Evolutionary conservation across 129 eudicot species (phyloP), one percentile per base, ranked within the genome.

Genomic region (Flaveria linearis): DNA sequence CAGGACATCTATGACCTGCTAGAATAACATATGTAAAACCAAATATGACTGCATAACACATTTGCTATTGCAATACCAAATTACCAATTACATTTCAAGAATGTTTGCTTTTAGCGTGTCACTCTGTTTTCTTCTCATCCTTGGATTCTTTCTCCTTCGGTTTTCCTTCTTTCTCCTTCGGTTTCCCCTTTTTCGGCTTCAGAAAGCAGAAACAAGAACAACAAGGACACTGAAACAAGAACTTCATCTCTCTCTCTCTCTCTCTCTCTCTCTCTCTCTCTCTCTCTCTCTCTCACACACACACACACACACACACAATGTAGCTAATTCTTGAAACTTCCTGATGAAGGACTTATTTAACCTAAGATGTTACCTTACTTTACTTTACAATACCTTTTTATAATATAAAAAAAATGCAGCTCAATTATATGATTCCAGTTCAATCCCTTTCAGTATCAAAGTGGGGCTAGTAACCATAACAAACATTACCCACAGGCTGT

Each of bases 191-290:
- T 82, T 89, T 78, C 36, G 90, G 92, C 89, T 92, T 92, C 92
- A 92, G 61, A 74, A 92, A 92, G 90, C 96, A 92, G 80, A 92
- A 92, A 80, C 98, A 92, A 47, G 98, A 90, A 62, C 98, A 92
- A 74, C 98, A 90, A 7, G 98, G 98, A 66, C 94, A 90, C 79
- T 92, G 98, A 69, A 92, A 88, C 85, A 92, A 90, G 90, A 92
- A 92, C 92, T 92, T 90, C 98, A 92, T 89, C 45, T 76, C 80
- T 47, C 81, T 15, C 72, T 18, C 80, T 17, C 80, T 14, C 72
- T 28, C 60, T 12, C 72, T 76, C 56, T 78, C 57, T 5, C 84
- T 33, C 81, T n/a, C n/a, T n/a, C n/a, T n/a, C n/a, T n/a, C n/a
- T n/a, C n/a, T n/a, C n/a, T n/a, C n/a, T n/a, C n/a, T n/a, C n/a